phyloP scores from a whole-genome alignment of 441 rosid genomes.

The Populus hybrid region DNA sequence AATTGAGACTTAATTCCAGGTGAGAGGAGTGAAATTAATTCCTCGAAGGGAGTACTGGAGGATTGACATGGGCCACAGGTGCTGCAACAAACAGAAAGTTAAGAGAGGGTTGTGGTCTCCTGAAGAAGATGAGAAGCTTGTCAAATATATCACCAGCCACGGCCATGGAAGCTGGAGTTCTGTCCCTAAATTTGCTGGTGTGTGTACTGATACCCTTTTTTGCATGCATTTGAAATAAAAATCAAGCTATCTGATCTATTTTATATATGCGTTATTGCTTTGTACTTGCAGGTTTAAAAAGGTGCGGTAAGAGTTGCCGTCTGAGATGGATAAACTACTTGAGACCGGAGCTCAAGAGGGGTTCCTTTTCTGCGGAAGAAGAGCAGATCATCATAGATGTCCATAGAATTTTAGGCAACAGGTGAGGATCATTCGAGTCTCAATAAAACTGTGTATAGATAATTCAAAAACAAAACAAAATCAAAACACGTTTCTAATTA shows the following conservation, averaged over 20 bases:
- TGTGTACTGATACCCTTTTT: neutral
- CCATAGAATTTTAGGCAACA: conserved; percentile 74
- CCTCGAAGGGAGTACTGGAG: neutral
- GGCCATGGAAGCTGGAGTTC: conserved; percentile 84
- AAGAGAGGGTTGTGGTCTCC: conserved; percentile 80
- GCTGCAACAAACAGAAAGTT: conserved; percentile 71
- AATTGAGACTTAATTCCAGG: neutral
- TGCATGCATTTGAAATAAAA: neutral
- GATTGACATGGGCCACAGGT: conserved; percentile 53
- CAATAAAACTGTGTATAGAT: neutral
- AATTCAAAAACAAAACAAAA: neutral
- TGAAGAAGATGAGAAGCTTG: conserved; percentile 41
- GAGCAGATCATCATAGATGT: conserved; percentile 65
- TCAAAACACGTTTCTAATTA: neutral
- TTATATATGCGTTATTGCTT: neutral
- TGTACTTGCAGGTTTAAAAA: conserved; percentile 46
- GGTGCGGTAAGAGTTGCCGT: conserved; percentile 80
- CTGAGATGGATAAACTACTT: conserved; percentile 77
- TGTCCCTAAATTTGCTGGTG: conserved; percentile 71
- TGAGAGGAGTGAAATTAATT: neutral
- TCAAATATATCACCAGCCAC: conserved; percentile 46
- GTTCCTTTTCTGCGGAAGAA: conserved; percentile 56
- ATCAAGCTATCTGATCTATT: neutral
- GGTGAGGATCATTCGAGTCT: conserved; percentile 18
- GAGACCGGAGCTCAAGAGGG: conserved; percentile 63